Conservation (phyloP, 1,284 basidiomycete genomes). For the Ustilago loliicola region DNA sequence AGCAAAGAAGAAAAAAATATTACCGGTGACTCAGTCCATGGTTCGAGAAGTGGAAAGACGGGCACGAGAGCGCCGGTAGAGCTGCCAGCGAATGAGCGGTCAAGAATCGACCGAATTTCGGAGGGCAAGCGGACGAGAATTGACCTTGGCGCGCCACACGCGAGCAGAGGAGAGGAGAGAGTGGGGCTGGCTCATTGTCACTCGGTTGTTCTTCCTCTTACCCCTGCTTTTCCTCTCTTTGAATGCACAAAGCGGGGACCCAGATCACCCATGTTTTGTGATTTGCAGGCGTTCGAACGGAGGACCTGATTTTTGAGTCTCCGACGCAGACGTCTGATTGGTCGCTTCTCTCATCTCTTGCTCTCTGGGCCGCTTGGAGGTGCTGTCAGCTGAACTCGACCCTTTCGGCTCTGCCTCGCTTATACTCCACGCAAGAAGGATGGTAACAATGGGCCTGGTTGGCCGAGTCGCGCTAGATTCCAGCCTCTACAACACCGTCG, state of each 20-base stretch:
- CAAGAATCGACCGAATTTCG: conserved; percentile 21
- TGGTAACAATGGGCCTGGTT: background rate
- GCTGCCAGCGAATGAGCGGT: conserved; percentile 9
- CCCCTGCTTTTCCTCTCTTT: too few relatives aligned
- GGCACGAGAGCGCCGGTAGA: background rate
- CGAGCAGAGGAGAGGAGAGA: background rate
- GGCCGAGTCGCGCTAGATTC: background rate
- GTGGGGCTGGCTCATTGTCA: conserved; percentile 2
- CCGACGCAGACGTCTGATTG: conserved; percentile 15
- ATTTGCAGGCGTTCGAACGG: conserved; percentile 15
- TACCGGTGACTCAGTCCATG: background rate
- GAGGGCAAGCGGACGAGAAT: background rate
- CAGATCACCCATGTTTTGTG: conserved; percentile 19
- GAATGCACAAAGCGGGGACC: conserved; percentile 22
- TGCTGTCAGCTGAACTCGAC: conserved; percentile 1
- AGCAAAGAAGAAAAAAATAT: conserved; percentile 1
- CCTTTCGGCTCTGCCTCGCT: background rate
- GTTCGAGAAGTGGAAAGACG: background rate
- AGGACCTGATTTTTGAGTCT: conserved; percentile 33
- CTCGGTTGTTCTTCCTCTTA: background rate
- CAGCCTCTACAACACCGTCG: background rate
- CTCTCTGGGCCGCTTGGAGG: background rate
- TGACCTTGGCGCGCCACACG: background rate
- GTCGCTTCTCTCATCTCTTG: conserved; percentile 4
- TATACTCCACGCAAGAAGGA: background rate